Base-by-base conservation (phyloP, 192 early-diverging fungal species). In the Irineochytrium annulatum region DNA sequence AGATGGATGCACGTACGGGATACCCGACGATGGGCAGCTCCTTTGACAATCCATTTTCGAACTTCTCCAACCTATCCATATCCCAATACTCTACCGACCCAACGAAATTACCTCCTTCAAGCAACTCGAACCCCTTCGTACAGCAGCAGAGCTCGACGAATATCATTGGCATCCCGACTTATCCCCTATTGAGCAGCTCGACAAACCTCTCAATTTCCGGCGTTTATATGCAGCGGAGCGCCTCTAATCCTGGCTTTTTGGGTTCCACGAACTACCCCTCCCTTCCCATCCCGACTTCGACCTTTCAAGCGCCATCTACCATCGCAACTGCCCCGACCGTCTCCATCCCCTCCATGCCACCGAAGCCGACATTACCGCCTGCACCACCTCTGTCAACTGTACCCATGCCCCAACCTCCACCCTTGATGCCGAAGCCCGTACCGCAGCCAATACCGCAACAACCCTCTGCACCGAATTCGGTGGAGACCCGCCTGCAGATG, bases 21-120 rank as follows among this genome's bases (percentile, higher is more conserved):
- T n/a, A n/a, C n/a, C n/a, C n/a, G n/a, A n/a, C n/a, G n/a, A n/a
- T n/a, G n/a, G n/a, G n/a, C n/a, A n/a, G n/a, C n/a, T n/a, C n/a
- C n/a, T 62, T 60, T 43, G 59, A 74, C 37, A 62, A 74, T 52
- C 73, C 65, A 13, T 71, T 75, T 31, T 19, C 31, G 22, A 66
- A 69, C 43, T 58, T 62, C 43, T 59, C 63, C 33, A 63, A 60
- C 28, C 48, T 53, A 14, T 54, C 33, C 53, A 19, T n/a, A n/a
- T n/a, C 8, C n/a, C 19, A 16, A 17, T 8, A 55, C 5, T 51
- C 22, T 20, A 22, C 20, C 54, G 29, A 5, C 54, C 17, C 54
- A 31, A 33, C 56, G 22, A 57, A 33, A 27, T 43, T 41, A 57
- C 22, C 56, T 43, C 16, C 31, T 8, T n/a, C 39, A 32, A 33